Percentiles rank a stretch among this genome's conserved stretches.
Evolutionary conservation across 345 rosid genomes (phyloP).

Genomic region (Eucalyptus urophylla): DNA sequence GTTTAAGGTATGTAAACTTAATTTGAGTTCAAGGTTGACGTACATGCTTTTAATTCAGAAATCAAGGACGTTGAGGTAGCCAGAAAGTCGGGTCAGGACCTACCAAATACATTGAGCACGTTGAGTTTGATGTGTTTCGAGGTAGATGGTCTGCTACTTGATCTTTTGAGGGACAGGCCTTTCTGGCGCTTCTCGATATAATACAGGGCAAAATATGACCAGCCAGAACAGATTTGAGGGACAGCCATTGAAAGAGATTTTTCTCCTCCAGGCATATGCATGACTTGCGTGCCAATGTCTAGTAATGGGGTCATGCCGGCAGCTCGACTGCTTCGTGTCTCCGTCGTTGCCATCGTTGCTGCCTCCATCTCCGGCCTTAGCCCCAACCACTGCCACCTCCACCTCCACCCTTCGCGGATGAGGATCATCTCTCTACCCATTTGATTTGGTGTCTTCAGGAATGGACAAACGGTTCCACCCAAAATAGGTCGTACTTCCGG

Average conservation of each 20-base stretch:
- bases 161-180: neutral
- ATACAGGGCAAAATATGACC: neutral
- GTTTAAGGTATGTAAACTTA: neutral
- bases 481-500: neutral
- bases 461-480: neutral
- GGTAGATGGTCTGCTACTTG: neutral
- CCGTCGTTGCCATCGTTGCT: neutral
- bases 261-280: neutral
- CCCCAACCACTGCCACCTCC: neutral
- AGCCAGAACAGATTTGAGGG: neutral
- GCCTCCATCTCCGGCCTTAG: neutral
- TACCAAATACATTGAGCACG: neutral
- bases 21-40: neutral
- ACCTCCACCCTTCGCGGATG: neutral
- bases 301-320: neutral
- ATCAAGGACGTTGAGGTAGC: neutral
- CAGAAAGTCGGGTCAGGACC: neutral
- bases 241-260: neutral
- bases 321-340: neutral
- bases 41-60: neutral
- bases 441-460: neutral
- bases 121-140: neutral
- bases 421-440: neutral
- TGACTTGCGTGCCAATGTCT: neutral
- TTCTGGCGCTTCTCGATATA: neutral